These are phyloP conservation scores for Aspergillus caelatus DNA, from an alignment of 2,329 filamentous ascomycete genomes.

Conservation along the genomic window DNA sequence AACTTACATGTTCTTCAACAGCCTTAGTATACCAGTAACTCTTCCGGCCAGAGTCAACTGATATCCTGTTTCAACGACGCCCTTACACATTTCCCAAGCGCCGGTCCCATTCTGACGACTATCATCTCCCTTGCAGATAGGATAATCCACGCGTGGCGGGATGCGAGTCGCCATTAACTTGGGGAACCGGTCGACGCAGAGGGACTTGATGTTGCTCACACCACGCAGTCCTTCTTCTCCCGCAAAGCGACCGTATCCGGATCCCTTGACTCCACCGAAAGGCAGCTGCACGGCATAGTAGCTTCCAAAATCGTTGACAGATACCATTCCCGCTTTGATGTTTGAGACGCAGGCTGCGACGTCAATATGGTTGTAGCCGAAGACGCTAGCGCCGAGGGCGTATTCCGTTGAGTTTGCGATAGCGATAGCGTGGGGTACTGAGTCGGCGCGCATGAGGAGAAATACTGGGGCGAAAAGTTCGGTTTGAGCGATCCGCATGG, in stretches of 20 bases:
- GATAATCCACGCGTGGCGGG: constrained; percentile 78
- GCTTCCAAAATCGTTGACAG: constrained; percentile 91
- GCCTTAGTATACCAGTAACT: constrained; percentile 38
- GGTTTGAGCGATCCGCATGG: constrained; percentile 84
- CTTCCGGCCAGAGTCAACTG: constrained; percentile 47
- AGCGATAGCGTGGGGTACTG: constrained; percentile 67
- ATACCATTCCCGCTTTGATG: constrained; percentile 84
- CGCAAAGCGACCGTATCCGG: constrained; percentile 90
- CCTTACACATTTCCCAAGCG: constrained; percentile 61
- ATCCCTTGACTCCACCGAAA: constrained; percentile 88
- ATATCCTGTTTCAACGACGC: constrained; percentile 50
- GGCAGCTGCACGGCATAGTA: constrained; percentile 94
- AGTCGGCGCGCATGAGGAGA: constrained; percentile 74
- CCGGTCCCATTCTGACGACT: constrained; percentile 56
- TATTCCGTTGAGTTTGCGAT: constrained; percentile 85
- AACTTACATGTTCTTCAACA: constrained; percentile 42
- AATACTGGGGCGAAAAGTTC: constrained; percentile 95
- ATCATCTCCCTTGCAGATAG: constrained; percentile 65
- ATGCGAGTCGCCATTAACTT: constrained; percentile 70
- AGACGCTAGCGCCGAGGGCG: constrained; percentile 86
- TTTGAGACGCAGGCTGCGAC: constrained; percentile 67
- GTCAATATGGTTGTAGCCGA: constrained; percentile 68
- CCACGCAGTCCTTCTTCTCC: constrained; percentile 84
- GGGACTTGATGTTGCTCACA: constrained; percentile 83
- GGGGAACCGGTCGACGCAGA: constrained; percentile 75